Base-by-base conservation (phyloP, 2,329 filamentous ascomycete genomes). In the Zymoseptoria pseudotritici region DNA sequence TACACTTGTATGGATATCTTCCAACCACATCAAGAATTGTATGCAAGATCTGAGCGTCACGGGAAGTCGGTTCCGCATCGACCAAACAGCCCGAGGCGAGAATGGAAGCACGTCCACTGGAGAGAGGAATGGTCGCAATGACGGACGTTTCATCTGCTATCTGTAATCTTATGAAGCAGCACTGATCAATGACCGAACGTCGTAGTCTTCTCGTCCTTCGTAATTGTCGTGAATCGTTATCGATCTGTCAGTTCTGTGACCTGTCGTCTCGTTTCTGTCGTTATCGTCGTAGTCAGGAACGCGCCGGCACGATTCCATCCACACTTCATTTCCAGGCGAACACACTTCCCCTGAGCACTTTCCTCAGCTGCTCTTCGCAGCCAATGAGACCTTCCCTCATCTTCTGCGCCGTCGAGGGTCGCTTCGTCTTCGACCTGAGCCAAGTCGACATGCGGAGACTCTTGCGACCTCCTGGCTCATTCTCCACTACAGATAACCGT, bases 301-400 rank as follows among this genome's bases (percentile, higher is more conserved):
- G 55, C 52, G 29, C 19, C 51, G 49, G 36, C 36, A n/a, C 36
- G 36, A 46, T n/a, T 46, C 17, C 36, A 2, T 46, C 53, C 49
- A 57, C 53, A 17, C 31, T 42, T 66, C 63, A 68, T 52, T 55
- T 61, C 67, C 67, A 70, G 49, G 65, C 58, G 49, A 70, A 65
- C 21, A 67, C 66, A 42, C 66, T 67, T 11, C 65, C 67, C 58
- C 66, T 59, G 52, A 68, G 52, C n/a, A 68, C 65, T 58, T 63
- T 68, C 59, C 61, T 65, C 42, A 71, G 51, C 49, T 66, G 65
- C 55, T 65, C 62, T 57, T 70, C 69, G 56, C 65, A 70, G 7
- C 66, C 68, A 26, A 63, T 55, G 51, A 67, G 54, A 11, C 69
- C 69, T 19, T 69, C 67, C 36, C 61, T 57, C 20, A 67, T 60